Evolutionary conservation across 2,329 filamentous ascomycete species (phyloP).

Genomic region (Cladorrhinum sp.): DNA sequence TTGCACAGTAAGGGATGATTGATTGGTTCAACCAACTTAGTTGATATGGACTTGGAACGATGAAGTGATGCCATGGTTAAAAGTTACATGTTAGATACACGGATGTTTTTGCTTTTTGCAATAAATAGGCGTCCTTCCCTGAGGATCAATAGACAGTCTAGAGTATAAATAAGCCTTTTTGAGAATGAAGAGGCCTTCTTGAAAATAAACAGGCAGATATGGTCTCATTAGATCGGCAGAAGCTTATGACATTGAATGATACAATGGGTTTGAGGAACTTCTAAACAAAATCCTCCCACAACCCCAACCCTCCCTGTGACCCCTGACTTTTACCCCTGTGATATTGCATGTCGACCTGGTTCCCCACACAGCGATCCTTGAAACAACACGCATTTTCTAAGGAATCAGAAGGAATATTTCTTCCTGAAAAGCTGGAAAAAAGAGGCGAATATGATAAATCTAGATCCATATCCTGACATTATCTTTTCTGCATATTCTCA

Average conservation of each 20-base stretch:
- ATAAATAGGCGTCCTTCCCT: too few species aligned
- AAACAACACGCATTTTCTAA: not conserved
- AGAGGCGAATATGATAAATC: not conserved
- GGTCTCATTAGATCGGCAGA: too few species aligned
- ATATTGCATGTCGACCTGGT: not conserved
- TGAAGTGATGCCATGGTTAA: not conserved
- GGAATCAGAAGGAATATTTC: not conserved
- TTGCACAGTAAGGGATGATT: constrained; percentile 36
- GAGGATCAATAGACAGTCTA: too few species aligned
- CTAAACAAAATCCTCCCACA: too few species aligned
- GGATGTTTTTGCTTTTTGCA: too few species aligned
- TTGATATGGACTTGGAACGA: not conserved
- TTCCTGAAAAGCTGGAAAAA: not conserved
- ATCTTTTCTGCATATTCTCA: not conserved
- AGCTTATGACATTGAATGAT: too few species aligned
- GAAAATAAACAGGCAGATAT: too few species aligned
- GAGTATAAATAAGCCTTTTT: too few species aligned
- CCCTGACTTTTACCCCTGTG: not conserved
- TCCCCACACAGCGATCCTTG: not conserved
- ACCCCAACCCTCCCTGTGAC: not conserved
- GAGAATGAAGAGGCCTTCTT: too few species aligned
- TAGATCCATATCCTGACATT: not conserved
- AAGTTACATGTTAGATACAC: too few species aligned
- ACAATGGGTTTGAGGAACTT: too few species aligned
- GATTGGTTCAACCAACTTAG: not conserved